phyloP scores from a whole-genome alignment of 176 grass and related monocot genomes.

The Aegilops tauschii region DNA sequence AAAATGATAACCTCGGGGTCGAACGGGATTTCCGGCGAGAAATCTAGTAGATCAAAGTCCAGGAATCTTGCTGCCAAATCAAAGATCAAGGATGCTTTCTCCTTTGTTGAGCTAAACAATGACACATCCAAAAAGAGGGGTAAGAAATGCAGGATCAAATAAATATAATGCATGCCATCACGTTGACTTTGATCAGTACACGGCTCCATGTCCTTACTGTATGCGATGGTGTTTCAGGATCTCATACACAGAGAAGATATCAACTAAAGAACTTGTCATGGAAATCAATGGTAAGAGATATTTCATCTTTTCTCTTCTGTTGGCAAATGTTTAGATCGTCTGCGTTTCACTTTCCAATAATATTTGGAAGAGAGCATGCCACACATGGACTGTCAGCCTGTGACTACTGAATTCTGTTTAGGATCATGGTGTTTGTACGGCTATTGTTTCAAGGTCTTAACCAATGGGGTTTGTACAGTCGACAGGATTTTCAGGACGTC shows the following conservation, averaged over 20 bases:
- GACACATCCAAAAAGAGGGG: slow-evolving; percentile 9
- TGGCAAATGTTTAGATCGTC: not conserved
- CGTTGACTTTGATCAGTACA: not conserved
- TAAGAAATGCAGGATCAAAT: not conserved
- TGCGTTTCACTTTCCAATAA: not conserved
- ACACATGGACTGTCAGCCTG: not conserved
- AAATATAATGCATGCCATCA: not conserved
- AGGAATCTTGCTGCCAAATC: slow-evolving; percentile 21
- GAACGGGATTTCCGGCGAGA: not conserved
- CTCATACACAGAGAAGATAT: not conserved
- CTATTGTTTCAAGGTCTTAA: not conserved
- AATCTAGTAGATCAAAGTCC: slow-evolving; percentile 18
- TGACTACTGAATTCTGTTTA: not conserved
- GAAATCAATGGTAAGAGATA: slow-evolving; percentile 20
- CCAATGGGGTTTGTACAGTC: not conserved
- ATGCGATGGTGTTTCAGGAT: slow-evolving; percentile 18
- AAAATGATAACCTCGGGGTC: slow-evolving; percentile 23
- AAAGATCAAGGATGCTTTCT: slow-evolving; percentile 35
- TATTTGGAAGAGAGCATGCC: not conserved
- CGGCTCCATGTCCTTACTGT: not conserved
- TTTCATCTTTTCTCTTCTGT: not conserved
- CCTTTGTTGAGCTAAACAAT: slow-evolving; percentile 14
- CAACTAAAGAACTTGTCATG: slow-evolving; percentile 19
- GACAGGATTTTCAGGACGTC: not conserved
- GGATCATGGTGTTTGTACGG: not conserved